phyloP scores from a whole-genome alignment of 768 basidiomycete genomes.

The Dentipellis sp. region DNA sequence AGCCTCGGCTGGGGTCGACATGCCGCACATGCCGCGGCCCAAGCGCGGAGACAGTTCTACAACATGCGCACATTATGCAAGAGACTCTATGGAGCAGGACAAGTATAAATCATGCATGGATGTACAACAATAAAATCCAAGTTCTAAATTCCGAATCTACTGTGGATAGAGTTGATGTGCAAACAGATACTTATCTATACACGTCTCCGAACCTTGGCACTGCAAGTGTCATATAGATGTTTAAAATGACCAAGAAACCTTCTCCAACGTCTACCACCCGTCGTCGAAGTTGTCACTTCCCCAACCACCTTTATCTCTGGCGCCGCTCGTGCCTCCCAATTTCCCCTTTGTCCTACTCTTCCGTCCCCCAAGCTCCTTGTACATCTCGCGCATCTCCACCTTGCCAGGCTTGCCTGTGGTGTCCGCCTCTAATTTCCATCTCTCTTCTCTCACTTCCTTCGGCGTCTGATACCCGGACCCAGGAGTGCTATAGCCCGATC shows the following conservation, averaged over 20 bases:
- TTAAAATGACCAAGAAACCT: background rate
- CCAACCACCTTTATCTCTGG: conserved; percentile 79
- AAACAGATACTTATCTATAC: background rate
- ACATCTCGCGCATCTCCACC: conserved; percentile 82
- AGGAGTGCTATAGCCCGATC: conserved; percentile 43
- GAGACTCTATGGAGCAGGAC: too few relatives aligned
- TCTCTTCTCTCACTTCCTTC: conserved; percentile 68
- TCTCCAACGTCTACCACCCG: background rate
- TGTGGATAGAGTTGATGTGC: background rate
- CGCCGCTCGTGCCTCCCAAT: conserved; percentile 48
- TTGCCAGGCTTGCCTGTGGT: conserved; percentile 53
- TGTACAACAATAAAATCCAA: too few relatives aligned
- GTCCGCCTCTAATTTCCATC: conserved; percentile 54
- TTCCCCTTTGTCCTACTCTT: conserved; percentile 72
- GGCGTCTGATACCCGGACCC: conserved; percentile 67
- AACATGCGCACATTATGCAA: too few relatives aligned
- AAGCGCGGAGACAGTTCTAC: too few relatives aligned
- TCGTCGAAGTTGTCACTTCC: conserved; percentile 26
- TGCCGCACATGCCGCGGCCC: too few relatives aligned
- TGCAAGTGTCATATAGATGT: too few relatives aligned
- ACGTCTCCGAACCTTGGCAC: too few relatives aligned
- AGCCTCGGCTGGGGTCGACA: too few relatives aligned
- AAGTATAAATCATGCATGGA: too few relatives aligned
- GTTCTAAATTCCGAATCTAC: background rate
- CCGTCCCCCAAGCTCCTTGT: conserved; percentile 83